A percentile compares a stretch with the other conserved stretches of the same genome.
These are phyloP conservation scores for Hydrangea macrophylla DNA, from an alignment of 148 eudicot species.

Conservation along the genomic window DNA sequence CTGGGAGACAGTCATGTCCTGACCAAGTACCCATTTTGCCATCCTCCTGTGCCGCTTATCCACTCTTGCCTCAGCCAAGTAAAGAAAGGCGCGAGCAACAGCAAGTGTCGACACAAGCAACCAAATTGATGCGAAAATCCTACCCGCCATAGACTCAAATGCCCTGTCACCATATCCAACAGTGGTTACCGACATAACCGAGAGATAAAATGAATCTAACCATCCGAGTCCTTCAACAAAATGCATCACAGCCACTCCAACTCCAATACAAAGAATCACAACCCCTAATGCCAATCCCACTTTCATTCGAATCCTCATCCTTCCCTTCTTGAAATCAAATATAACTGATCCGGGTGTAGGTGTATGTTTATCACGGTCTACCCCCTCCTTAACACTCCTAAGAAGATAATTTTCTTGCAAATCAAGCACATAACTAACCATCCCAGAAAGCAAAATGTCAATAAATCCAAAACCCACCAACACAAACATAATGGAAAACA, in stretches of 20 bases:
- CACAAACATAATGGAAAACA: conserved; percentile 80
- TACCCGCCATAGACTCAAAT: conserved; percentile 64
- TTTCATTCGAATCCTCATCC: conserved; percentile 97
- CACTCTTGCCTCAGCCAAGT: conserved; percentile 90
- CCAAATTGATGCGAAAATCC: conserved; percentile 90
- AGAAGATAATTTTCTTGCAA: conserved; percentile 83
- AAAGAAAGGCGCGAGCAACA: conserved; percentile 94
- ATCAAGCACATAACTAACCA: conserved; percentile 88
- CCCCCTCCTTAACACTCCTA: conserved; percentile 46
- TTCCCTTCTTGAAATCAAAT: conserved; percentile 81
- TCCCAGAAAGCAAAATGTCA: conserved; percentile 85
- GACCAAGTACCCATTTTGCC: conserved; percentile 88
- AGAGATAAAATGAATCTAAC: conserved; percentile 84
- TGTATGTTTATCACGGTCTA: conserved; percentile 26
- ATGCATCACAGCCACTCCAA: conserved; percentile 75
- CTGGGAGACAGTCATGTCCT: conserved; percentile 81
- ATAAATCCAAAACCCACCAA: conserved; percentile 91
- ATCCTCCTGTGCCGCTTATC: conserved; percentile 80
- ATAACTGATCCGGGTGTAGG: conserved; percentile 47
- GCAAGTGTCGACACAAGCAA: conserved; percentile 91
- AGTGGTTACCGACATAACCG: conserved; percentile 94
- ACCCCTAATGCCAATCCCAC: conserved; percentile 90
- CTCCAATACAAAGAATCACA: conserved; percentile 81
- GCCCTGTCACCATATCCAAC: conserved; percentile 96
- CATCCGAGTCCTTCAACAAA: conserved; percentile 67